Conservation (phyloP, 345 rosid species). For the Acer yangbiense region DNA sequence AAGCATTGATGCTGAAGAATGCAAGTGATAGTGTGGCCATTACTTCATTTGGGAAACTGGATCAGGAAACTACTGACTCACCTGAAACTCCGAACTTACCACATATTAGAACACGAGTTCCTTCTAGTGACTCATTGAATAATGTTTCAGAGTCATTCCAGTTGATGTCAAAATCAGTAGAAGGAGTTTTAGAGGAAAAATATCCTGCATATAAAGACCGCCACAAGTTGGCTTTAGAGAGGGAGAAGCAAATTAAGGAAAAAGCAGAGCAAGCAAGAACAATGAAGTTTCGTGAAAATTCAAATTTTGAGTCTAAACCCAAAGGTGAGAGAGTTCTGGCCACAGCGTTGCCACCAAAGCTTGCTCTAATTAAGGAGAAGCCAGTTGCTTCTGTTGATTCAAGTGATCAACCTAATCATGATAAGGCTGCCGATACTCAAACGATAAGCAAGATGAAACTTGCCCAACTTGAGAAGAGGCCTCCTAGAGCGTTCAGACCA, state of each 20-base stretch:
- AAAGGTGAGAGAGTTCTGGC: slow-evolving; percentile 25
- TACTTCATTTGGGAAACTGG: slow-evolving; percentile 75
- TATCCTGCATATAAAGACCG: slow-evolving; percentile 93
- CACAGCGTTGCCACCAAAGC: slow-evolving; percentile 65
- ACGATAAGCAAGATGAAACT: slow-evolving; percentile 67
- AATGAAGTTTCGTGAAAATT: slow-evolving; percentile 53
- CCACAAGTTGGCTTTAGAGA: slow-evolving; percentile 85
- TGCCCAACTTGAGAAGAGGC: slow-evolving; percentile 78
- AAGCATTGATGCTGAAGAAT: slow-evolving; percentile 84
- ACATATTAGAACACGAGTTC: slow-evolving; percentile 51
- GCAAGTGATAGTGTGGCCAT: slow-evolving; percentile 80
- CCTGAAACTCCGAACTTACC: slow-evolving; percentile 64
- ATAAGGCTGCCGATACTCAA: slow-evolving; percentile 56
- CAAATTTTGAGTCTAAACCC: slow-evolving; percentile 29
- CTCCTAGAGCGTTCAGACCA: slow-evolving; percentile 78
- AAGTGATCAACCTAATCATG: slow-evolving; percentile 54
- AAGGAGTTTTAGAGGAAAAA: slow-evolving; percentile 73
- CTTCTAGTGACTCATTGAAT: slow-evolving; percentile 60
- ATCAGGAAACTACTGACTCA: slow-evolving; percentile 58
- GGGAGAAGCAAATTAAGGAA: slow-evolving; percentile 84
- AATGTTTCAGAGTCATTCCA: slow-evolving; percentile 76
- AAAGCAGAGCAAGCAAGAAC: slow-evolving; percentile 85
- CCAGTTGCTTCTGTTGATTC: slow-evolving; percentile 35
- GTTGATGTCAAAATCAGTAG: slow-evolving; percentile 88
- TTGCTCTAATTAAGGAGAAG: slow-evolving; percentile 79